Base-by-base conservation (phyloP, 2,329 filamentous ascomycete genomes). In the Coniochaeta pulveracea region DNA sequence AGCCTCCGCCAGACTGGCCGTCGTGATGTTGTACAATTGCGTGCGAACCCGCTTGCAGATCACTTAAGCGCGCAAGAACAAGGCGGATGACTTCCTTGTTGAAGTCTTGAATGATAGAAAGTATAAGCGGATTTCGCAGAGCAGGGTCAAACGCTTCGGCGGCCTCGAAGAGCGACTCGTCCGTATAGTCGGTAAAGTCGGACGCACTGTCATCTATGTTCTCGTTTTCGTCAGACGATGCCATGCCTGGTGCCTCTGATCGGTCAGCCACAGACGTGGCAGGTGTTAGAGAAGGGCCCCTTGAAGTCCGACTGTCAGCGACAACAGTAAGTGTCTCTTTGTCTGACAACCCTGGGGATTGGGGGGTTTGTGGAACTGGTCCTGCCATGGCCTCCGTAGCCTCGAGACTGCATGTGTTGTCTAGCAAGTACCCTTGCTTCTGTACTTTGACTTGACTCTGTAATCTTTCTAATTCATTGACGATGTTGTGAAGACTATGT, bases 141-240 rank as follows among this genome's bases (percentile, higher is more conserved):
- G 8, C 28, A 5, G 28, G 28, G 6, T 19, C 19, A 14, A 31
- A 22, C 18, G 18, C 19, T 9, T 31, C 28, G 9, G 22, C 28
- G 22, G 17, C 18, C 17, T 31, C 28, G 6, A 31, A 31, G 6
- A 31, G 22, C n/a, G 28, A 31, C 16, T 31, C 28, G n/a, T 21
- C 28, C n/a, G 28, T 31, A 21, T 31, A 31, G 19, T 31, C 28
- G 11, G 28, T 21, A 11, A 31, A 19, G 18, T 31, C 28, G 10
- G 28, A 31, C 4, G 22, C n/a, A 15, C 18, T 31, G 9, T 31
- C 28, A 14, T 31, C 28, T n/a, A 19, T 19, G n/a, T 31, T 12
- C 15, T 31, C 28, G 28, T 16, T 21, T n/a, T 14, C 18, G 28
- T 22, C n/a, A 12, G 14, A 15, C 14, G 4, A 12, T 19, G 18